Percentiles rank a stretch among this genome's conserved stretches.
Evolutionary conservation across 495 filamentous ascomycete species (phyloP).

Genomic region (Xylaria flabelliformis): DNA sequence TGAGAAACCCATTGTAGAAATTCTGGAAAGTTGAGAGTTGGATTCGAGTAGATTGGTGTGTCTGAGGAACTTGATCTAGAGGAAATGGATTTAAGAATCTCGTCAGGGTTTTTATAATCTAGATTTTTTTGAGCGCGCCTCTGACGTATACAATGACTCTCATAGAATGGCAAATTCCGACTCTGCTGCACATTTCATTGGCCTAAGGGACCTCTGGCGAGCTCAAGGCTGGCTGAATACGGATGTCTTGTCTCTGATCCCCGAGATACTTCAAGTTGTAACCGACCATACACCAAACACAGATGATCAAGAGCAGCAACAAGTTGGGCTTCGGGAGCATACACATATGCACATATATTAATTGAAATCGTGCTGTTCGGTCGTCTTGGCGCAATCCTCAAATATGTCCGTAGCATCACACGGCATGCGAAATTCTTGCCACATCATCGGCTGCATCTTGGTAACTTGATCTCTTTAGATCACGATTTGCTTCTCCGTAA

Average conservation of each 20-base stretch:
- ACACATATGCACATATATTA: background rate
- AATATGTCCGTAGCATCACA: background rate
- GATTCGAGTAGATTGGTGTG: background rate
- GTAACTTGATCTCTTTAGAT: background rate
- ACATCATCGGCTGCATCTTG: background rate
- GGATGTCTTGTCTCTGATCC: background rate
- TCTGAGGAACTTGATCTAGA: background rate
- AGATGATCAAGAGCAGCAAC: background rate
- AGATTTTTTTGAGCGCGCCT: background rate
- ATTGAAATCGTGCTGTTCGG: background rate
- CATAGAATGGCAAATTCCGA: background rate
- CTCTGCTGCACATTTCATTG: background rate
- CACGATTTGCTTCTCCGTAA: background rate
- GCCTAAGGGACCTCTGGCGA: background rate
- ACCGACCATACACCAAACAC: background rate
- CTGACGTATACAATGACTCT: background rate
- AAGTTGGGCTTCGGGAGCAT: background rate
- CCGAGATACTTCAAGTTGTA: background rate
- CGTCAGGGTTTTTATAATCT: background rate
- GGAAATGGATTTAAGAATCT: background rate
- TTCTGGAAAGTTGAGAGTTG: background rate
- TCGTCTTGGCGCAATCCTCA: background rate
- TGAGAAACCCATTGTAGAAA: background rate
- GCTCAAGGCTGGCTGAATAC: background rate
- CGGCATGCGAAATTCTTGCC: background rate